phyloP scores from a whole-genome alignment of 1,139 yeast genomes.

The Zygosaccharomyces sapae region DNA sequence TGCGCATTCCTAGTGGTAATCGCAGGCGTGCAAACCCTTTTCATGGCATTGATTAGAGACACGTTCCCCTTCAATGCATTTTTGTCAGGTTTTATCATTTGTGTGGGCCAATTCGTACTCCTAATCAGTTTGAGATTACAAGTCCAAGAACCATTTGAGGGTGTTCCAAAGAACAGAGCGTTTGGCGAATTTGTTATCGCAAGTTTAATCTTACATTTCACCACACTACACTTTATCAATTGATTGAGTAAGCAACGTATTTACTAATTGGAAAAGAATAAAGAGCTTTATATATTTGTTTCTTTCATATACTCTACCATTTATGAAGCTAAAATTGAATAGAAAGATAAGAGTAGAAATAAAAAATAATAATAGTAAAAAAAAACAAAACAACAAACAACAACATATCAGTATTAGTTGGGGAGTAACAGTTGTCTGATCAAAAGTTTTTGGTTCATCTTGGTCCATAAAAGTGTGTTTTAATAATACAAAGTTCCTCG shows the following conservation, averaged over 20 bases:
- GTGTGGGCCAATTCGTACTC: conserved; percentile 94
- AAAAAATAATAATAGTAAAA: not conserved
- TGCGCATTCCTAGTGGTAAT: conserved; percentile 66
- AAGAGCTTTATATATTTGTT: conserved; percentile 1
- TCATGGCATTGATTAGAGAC: conserved; percentile 67
- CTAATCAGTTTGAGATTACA: conserved; percentile 79
- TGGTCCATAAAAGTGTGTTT: not conserved
- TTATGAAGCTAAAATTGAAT: not conserved
- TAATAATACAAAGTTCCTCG: conserved; percentile 3
- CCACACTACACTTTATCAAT: conserved; percentile 87
- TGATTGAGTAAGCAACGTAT: conserved; percentile 34
- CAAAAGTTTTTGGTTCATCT: not conserved
- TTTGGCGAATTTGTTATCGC: conserved; percentile 88
- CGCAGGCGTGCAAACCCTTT: conserved; percentile 75
- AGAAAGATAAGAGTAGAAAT: not conserved
- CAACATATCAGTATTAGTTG: not conserved
- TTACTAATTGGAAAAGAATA: not conserved
- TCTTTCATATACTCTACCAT: not conserved
- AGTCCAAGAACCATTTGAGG: conserved; percentile 45
- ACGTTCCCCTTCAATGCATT: conserved; percentile 96
- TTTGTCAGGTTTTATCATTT: conserved; percentile 83
- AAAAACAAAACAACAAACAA: not conserved
- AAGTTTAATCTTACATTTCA: conserved; percentile 81
- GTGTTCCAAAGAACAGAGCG: conserved; percentile 71
- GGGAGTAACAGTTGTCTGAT: not conserved